These are phyloP conservation scores for Tuber umbilicatum DNA, from an alignment of 495 filamentous ascomycete species.

Conservation along the genomic window DNA sequence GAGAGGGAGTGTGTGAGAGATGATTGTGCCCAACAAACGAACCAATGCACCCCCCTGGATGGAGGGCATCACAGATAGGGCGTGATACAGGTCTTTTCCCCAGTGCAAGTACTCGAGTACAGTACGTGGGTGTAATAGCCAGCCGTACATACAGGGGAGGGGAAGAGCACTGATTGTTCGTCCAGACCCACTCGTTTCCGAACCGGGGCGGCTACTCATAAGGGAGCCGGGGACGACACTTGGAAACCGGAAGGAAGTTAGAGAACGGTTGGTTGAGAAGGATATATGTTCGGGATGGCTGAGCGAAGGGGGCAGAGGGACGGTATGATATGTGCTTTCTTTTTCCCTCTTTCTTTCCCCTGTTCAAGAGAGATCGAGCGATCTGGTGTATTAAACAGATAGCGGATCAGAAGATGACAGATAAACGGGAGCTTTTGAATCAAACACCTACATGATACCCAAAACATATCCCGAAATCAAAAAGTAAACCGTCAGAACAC, in stretches of 20 bases:
- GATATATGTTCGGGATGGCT: background rate
- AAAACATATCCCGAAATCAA: background rate
- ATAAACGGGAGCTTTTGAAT: too few species aligned
- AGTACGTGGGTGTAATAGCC: too few species aligned
- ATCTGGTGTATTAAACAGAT: too few species aligned
- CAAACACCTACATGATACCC: too few species aligned
- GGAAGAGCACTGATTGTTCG: background rate
- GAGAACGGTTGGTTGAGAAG: background rate
- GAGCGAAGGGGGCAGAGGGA: background rate
- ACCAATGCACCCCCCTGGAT: background rate
- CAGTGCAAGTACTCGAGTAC: background rate
- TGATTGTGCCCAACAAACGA: background rate
- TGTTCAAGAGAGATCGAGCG: too few species aligned
- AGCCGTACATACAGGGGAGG: too few species aligned
- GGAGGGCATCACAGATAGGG: conserved; percentile 2
- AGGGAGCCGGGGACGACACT: background rate
- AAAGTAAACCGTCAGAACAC: background rate
- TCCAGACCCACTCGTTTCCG: background rate
- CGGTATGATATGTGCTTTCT: background rate
- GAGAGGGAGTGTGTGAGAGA: background rate
- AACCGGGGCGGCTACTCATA: background rate
- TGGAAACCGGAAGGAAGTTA: background rate
- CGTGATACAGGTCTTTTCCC: conserved; percentile 1
- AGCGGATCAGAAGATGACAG: too few species aligned
- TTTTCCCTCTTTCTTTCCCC: too few species aligned